Evolutionary conservation across 768 basidiomycete species (phyloP), one percentile per base, ranked within the genome.

Genomic region (Fomitopsis pulvina): DNA sequence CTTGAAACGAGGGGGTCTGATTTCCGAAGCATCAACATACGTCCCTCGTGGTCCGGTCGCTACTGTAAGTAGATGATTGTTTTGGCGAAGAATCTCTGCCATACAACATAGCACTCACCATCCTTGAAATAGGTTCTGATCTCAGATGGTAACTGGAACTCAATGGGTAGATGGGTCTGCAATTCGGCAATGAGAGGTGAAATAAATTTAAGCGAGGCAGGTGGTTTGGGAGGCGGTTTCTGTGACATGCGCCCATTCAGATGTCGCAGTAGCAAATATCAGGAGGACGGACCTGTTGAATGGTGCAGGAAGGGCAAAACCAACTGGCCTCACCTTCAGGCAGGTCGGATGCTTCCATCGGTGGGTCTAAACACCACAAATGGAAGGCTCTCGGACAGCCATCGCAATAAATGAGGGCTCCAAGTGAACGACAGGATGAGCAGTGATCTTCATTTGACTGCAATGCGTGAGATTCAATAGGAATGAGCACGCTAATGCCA

Each of bases 341-440:
- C 40, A 96, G 80, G 66, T 96, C 92, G 53, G 86, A 76, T 43
- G 82, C 73, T 54, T 93, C 89, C 73, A 97, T 79, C 20, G 96
- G 96, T 47, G 96, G 96, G 66, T 99, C 88, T 56, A 99, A 77
- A 67, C 96, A 99, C 79, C 87, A 85, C 52, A 98, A 82, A 69
- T 99, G 96, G 67, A 96, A 99, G 6, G 93, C 92, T 55, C 87
- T 74, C 29, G 95, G 91, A 65, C 96, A 99, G 18, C 94, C 93
- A 66, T 98, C 96, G 67, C 96, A 99, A 65, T 96, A 98, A 18
- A 99, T 80, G 53, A 98, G 76, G 39, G 87, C 80, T 42, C 95
- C 95, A 56, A 74, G 61, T 10, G 85, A 89, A 59, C 84, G 82
- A 65, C 88, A 92, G 16, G 88, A 79, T 54, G 87, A 90, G 62